Base-by-base conservation (phyloP, 2,329 filamentous ascomycete species). In the Hypocreales sp. region DNA sequence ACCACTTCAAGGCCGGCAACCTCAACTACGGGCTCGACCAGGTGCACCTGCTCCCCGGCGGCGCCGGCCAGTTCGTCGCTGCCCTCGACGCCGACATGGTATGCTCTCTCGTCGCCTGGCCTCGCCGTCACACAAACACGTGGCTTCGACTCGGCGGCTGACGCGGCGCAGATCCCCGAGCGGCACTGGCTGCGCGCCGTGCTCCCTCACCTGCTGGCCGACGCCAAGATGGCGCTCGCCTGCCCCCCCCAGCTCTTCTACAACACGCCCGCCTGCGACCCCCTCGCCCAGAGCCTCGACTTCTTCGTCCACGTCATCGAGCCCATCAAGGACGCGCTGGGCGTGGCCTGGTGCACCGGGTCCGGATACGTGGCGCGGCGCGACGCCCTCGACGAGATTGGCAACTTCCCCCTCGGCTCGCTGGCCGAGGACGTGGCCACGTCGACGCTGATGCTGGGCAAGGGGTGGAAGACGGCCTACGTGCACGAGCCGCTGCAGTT, bases 71-170 rank as follows among this genome's bases (percentile, higher is more conserved):
- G 38, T 74, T 58, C 44, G 65, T 75, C 42, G 71, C 69, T n/a
- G 65, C 66, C 21, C 51, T 78, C 19, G 72, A 78, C 41, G 72
- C 71, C 13, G 72, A 78, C 41, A 77, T 78, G 72, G 55, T 58
- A 46, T 24, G 45, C 36, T 24, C 21, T 2, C 8, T 10, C 3
- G 3, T 10, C 5, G 10, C 9, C 4, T 15, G 6, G 14, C 1
- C 8, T 10, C n/a, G n/a, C n/a, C n/a, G n/a, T n/a, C n/a, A n/a
- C n/a, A n/a, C n/a, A n/a, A n/a, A n/a, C n/a, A n/a, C n/a, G n/a
- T n/a, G n/a, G n/a, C n/a, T n/a, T n/a, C 2, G 13, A 8, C 2
- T 7, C 13, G 10, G 7, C 22, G 4, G 11, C 7, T 2, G 14
- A 7, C 9, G 18, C 7, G 10, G 16, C n/a, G n/a, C 27, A 57